Evolutionary conservation across 176 grass and related monocot genomes (phyloP), one percentile per base, ranked within the genome.

Genomic region (Aegilops speltoides): DNA sequence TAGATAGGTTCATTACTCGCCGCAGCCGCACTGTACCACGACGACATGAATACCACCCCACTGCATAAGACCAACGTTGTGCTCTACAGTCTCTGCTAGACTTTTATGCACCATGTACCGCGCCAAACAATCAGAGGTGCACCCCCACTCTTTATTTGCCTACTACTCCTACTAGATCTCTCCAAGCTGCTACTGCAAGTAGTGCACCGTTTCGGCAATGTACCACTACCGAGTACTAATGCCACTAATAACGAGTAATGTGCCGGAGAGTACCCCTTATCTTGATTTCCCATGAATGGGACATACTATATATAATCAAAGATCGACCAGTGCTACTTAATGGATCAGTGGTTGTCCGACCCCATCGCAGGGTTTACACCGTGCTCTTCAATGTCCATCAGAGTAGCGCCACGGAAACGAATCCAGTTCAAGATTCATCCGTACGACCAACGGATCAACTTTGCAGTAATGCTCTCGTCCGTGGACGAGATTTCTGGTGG

Each of bases 351-450:
- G 77, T 28, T 7, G 71, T 56, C 33, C 69, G 76, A 79, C 52
- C 17, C 16, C 45, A 4, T 77, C 64, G 45, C 56, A n/a, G 82
- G 64, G 64, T 64, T 26, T 3, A 56, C 73, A 28, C 31, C 33
- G 14, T 69, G 34, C 67, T 12, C 80, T 88, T 65, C 56, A 79
- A 57, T 89, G 68, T 11, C 65, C 52, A 52, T 6, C 74, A 38
- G 37, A 50, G 9, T 10, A 37, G 2, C 43, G 64, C 61, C 64
- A 85, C 43, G n/a, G 31, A 50, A 17, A 25, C 28, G 73, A 62
- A 61, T 79, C 74, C 74, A 84, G 50, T 79, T 79, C 28, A 68
- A 78, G 63, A 69, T 69, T 68, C 74, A 78, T 26, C 73, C 37
- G 74, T 10, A n/a, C 17, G 10, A 68, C 24, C 17, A 80, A 34